Evolutionary conservation across 345 rosid genomes (phyloP), one percentile per base, ranked within the genome.

Genomic region (Eucalyptus pauciflora): DNA sequence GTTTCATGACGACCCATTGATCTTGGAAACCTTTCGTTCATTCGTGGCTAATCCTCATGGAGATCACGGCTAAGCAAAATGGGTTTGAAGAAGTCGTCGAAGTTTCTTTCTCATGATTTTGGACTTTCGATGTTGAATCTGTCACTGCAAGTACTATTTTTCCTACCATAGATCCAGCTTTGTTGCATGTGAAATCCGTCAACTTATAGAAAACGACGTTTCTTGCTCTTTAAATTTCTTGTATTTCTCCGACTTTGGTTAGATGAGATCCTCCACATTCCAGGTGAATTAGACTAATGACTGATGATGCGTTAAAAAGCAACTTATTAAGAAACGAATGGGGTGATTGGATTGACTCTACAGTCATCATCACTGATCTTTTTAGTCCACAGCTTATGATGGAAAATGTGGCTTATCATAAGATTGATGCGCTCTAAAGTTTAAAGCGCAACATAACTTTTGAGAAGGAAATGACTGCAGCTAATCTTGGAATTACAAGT

Each of bases 221-320:
- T 71, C 83, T 71, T 20, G 25, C 27, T 71, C 83, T 71, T 37
- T 71, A 37, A 37, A 71, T 37, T 16, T 69, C 18, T 25, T 56
- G 29, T 22, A 56, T 24, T 24, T 56, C 29, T 56, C 6, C 13
- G 5, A 56, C 24, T 56, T 56, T 22, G 62, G 62, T 56, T 25
- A 56, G 29, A 56, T 56, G 62, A 10, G 62, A 25, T 56, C 62
- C 62, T 56, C 62, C 29, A 56, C 29, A 24, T 56, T 56, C 62
- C 29, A 0, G 29, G 13, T 24, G 62, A 1, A 56, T 4, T 24
- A 56, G 29, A 0, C 62, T 56, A 0, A 24, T 22, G 24, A 56
- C 13, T 4, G 29, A 56, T 56, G 27, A 25, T 5, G 62, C 6
- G 13, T 56, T 56, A 9, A 56, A 56, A 56, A 22, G 13, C 13